Evolutionary conservation across 2,329 filamentous ascomycete genomes (phyloP).

Genomic region (Aspergillus carbonarius): DNA sequence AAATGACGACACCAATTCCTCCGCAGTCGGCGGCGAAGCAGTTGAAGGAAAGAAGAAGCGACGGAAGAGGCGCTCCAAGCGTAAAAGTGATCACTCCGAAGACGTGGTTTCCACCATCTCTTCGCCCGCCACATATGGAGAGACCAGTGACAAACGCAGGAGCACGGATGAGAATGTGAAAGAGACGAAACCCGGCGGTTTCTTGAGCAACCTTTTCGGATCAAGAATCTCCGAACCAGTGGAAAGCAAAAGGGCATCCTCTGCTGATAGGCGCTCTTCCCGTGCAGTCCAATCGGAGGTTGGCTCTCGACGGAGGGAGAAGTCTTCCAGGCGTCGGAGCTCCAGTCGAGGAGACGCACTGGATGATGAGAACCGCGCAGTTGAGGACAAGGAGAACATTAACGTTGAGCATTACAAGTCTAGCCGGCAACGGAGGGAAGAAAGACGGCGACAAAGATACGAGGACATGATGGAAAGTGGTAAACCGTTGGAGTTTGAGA

Average conservation of each 20-base stretch:
- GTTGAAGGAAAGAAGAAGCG: conserved; percentile 28
- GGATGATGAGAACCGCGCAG: conserved; percentile 34
- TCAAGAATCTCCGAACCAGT: conserved; percentile 36
- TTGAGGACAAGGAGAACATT: conserved; percentile 39
- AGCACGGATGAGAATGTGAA: conserved; percentile 36
- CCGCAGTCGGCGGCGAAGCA: conserved; percentile 11
- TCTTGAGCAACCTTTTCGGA: conserved; percentile 40
- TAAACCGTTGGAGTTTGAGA: conserved; percentile 32
- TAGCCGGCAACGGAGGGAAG: conserved; percentile 36
- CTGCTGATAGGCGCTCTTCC: conserved; percentile 28
- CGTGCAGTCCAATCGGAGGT: conserved; percentile 39
- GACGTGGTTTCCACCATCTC: conserved; percentile 38
- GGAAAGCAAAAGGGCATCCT: conserved; percentile 26
- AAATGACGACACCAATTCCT: conserved; percentile 13
- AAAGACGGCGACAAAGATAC: conserved; percentile 37
- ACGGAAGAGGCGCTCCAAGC: conserved; percentile 29
- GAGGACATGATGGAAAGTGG: conserved; percentile 38
- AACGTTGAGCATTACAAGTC: conserved; percentile 35
- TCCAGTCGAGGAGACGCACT: conserved; percentile 45
- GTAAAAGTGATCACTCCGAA: conserved; percentile 33
- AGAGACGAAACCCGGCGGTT: conserved; percentile 32
- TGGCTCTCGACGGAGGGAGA: conserved; percentile 45
- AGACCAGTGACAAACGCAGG: conserved; percentile 31
- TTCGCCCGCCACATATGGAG: conserved; percentile 32
- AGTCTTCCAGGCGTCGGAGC: conserved; percentile 38